Base-by-base conservation (phyloP, 768 basidiomycete species). In the Coprinopsis strossmayeri region DNA sequence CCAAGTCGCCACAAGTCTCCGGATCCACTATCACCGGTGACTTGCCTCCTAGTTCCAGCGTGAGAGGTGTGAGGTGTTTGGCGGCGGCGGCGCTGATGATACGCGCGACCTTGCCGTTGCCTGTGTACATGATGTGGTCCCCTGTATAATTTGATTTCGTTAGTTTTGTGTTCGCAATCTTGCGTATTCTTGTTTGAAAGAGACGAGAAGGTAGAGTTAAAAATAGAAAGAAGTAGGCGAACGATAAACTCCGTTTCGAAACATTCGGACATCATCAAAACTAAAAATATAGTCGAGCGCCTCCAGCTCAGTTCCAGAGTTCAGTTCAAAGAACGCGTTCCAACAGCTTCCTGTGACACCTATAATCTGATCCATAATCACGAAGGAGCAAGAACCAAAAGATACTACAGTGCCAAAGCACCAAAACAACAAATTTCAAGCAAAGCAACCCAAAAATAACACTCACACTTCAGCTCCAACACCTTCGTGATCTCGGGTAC, bases 1-100 rank as follows among this genome's bases (percentile, higher is more conserved):
- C 52, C 21, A 53, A n/a, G 46, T 60, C 55, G 9, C 49, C 49
- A 18, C 32, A 45, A 0, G 52, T 42, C 32, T 35, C 30, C 3
- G 58, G 58, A 46, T 73, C 71, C 23, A 75, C 57, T 44, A 74
- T 65, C 9, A 71, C 69, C 3, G 73, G 73, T 0, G 71, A 74
- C 52, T 79, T 78, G 34, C 77, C 73, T 3, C 79, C 77, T 1
- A 81, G 66, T 50, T 82, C 80, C 20, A 82, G 68, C 0, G 79
- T 78, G 10, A 75, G 43, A 1, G 80, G 78, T 0, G 78, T 81
- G 4, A 80, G 62, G 52, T 76, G 68, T 54, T 74, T 73, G 2
- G 74, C 75, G 0, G 79, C 80, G 0, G 79, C 79, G 0, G 67
- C 59, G 0, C 77, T 63, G 27, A 81, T 66, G 46, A 80, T 68